Conservation (phyloP, 176 grass and related monocot species). For the Triticum monococcum region DNA sequence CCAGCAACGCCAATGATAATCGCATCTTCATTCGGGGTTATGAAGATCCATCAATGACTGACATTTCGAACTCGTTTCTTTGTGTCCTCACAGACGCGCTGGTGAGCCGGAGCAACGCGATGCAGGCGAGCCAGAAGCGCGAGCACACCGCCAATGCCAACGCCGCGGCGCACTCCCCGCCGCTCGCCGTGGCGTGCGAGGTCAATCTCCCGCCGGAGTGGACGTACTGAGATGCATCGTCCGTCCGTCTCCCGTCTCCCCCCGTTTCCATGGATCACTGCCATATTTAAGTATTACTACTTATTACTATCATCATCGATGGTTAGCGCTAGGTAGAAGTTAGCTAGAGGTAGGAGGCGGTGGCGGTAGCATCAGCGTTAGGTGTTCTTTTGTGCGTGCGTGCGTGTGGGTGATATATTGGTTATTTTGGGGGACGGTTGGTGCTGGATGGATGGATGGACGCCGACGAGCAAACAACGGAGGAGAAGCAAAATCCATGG, state of each 20-base stretch:
- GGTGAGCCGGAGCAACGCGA: slow-evolving; percentile 55
- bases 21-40: background rate
- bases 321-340: slow-evolving; percentile 46
- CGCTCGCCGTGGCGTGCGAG: background rate
- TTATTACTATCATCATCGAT: background rate
- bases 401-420: slow-evolving; percentile 46
- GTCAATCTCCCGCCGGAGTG: slow-evolving; percentile 74
- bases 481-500: slow-evolving; percentile 23
- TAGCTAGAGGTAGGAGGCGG: slow-evolving; percentile 43
- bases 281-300: background rate
- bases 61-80: background rate
- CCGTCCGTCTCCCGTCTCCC: background rate
- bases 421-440: slow-evolving; percentile 50
- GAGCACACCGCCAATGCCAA: background rate
- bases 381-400: slow-evolving; percentile 41
- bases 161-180: background rate
- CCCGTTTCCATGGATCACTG: slow-evolving; percentile 14
- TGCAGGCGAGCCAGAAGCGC: slow-evolving; percentile 36
- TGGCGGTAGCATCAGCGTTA: slow-evolving; percentile 51
- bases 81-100: slow-evolving; percentile 41
- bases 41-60: background rate
- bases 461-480: slow-evolving; percentile 8
- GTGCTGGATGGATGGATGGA: background rate
- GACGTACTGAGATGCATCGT: slow-evolving; percentile 64
- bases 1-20: background rate